Percentiles rank a stretch among this genome's conserved stretches.
Conservation (phyloP, 768 basidiomycete species). For the Inosperma sp. region DNA sequence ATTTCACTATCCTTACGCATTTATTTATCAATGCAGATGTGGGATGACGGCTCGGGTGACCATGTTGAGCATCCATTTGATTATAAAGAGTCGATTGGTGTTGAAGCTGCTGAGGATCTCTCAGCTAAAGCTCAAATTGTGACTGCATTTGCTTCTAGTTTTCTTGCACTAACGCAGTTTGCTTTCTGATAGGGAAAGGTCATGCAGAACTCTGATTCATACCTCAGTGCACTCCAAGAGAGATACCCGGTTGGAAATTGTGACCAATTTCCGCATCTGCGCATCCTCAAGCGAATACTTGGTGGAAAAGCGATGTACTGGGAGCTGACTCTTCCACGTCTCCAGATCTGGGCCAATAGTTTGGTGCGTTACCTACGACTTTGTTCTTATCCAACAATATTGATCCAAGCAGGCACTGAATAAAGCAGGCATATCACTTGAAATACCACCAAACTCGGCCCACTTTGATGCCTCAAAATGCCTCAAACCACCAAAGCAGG, state of each 20-base stretch:
- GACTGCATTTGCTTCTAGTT: not conserved
- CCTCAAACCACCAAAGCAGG: not conserved
- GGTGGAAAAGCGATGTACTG: slow-evolving; percentile 1
- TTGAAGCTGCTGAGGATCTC: not conserved
- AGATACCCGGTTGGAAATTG: not conserved
- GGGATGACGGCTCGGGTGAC: slow-evolving; percentile 4
- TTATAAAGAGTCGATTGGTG: not conserved
- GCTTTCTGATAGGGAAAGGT: not conserved
- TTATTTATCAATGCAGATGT: slow-evolving; percentile 1
- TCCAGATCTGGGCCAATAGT: slow-evolving; percentile 4
- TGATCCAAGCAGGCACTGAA: not conserved
- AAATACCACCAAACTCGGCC: not conserved
- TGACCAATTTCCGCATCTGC: not conserved
- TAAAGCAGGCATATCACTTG: not conserved
- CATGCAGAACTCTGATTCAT: not conserved
- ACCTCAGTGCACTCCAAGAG: slow-evolving; percentile 1
- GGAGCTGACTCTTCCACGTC: slow-evolving; percentile 4
- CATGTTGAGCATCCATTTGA: slow-evolving; percentile 3
- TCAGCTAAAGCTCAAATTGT: slow-evolving; percentile 5
- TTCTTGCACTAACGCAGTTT: too few species aligned
- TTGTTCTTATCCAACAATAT: too few species aligned
- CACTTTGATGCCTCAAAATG: not conserved
- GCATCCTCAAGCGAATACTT: not conserved
- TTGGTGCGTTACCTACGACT: not conserved
- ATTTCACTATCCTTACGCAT: not conserved